Conservation (phyloP, 208 protist species). For the Trypanosoma lewisi region DNA sequence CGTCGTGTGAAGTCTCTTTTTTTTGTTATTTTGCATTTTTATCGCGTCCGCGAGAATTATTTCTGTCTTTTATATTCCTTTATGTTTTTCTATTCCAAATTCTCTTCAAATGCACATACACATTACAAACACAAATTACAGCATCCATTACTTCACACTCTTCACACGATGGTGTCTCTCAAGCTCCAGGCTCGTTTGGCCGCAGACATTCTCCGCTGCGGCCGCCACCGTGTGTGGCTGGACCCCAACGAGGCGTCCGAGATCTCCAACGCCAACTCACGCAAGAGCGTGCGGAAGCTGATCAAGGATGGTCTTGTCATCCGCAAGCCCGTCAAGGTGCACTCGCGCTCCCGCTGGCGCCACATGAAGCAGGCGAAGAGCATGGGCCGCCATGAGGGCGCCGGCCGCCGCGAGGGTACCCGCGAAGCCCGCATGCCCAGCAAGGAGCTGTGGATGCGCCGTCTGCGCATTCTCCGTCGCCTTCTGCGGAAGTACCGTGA, state of each 20-base stretch:
- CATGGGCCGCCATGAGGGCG: constrained; percentile 92
- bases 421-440: constrained; percentile 96
- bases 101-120: constrained; percentile 5
- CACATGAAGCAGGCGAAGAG: constrained; percentile 90
- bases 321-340: constrained; percentile 93
- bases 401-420: constrained; percentile 97
- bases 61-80: constrained; percentile 3
- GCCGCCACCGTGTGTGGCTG: constrained; percentile 96
- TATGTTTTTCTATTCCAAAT: no score
- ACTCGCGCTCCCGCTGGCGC: constrained; percentile 94
- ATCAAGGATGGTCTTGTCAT: constrained; percentile 98
- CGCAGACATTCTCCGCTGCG: constrained; percentile 97
- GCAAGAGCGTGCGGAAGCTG: constrained; percentile 96
- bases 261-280: constrained; percentile 97
- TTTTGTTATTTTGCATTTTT: no score
- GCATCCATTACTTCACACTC: neutral
- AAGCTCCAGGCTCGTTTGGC: constrained; percentile 98
- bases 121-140: neutral
- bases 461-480: constrained; percentile 96
- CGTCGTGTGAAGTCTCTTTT: no score
- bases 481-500: constrained; percentile 98
- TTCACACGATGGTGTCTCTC: constrained; percentile 71
- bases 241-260: constrained; percentile 97
- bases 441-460: constrained; percentile 98
- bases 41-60: no score